A percentile compares a stretch with the other conserved stretches of the same genome.
Evolutionary conservation across 2,329 filamentous ascomycete species (phyloP).

Genomic region (Macroventuria anomochaeta): DNA sequence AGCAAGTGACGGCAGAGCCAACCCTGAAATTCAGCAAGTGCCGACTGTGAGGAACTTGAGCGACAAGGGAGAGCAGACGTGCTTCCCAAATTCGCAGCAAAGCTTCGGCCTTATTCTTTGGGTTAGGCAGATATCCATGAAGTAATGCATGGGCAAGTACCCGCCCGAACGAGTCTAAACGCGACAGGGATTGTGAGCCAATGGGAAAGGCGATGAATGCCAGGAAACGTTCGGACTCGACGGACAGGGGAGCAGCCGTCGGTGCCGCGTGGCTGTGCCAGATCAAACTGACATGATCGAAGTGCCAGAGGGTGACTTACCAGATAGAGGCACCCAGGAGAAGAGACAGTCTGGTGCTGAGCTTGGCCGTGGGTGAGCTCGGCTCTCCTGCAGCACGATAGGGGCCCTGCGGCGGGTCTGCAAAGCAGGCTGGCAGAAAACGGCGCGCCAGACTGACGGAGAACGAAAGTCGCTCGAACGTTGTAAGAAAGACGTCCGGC

Average conservation of each 20-base stretch:
- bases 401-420: slow-evolving; percentile 18
- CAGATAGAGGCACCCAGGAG: background rate
- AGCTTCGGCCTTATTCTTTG: slow-evolving; percentile 8
- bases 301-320: slow-evolving; percentile 7
- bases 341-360: background rate
- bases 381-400: background rate
- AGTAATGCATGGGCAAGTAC: slow-evolving; percentile 19
- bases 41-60: slow-evolving; percentile 11
- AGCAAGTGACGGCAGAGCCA: slow-evolving; percentile 8
- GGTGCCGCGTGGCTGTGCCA: slow-evolving; percentile 38
- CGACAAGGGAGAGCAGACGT: slow-evolving; percentile 11
- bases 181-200: slow-evolving; percentile 16
- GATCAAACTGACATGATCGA: slow-evolving; percentile 27
- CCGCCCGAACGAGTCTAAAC: slow-evolving; percentile 15
- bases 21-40: slow-evolving; percentile 19
- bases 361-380: background rate
- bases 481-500: slow-evolving; percentile 16
- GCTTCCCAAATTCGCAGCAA: slow-evolving; percentile 17
- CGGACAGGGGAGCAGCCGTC: slow-evolving; percentile 25
- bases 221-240: slow-evolving; percentile 11
- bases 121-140: slow-evolving; percentile 18
- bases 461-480: slow-evolving; percentile 19
- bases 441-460: slow-evolving; percentile 9
- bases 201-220: slow-evolving; percentile 2
- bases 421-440: slow-evolving; percentile 17